These are phyloP conservation scores for Panicum virgatum DNA, from an alignment of 202 grass and related monocot species.

Conservation along the genomic window DNA sequence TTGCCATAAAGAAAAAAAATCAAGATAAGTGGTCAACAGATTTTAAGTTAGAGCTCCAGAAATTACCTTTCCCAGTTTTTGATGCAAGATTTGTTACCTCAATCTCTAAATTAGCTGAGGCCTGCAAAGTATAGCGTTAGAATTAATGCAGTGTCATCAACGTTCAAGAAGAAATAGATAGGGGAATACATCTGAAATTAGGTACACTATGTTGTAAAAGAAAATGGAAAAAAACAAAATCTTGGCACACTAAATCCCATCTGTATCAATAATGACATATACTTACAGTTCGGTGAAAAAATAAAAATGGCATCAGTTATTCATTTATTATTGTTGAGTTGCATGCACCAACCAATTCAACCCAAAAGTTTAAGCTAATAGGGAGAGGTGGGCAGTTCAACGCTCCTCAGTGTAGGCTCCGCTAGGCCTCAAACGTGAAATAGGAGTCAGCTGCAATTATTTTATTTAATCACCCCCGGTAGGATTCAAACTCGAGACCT, in stretches of 20 bases:
- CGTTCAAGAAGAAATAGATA: background rate
- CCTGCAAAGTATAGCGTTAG: conserved; percentile 56
- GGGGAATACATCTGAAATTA: background rate
- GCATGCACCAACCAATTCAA: too few relatives aligned
- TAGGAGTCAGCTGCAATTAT: too few relatives aligned
- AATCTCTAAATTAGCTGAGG: conserved; percentile 88
- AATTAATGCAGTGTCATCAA: conserved; percentile 8
- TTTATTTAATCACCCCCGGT: too few relatives aligned
- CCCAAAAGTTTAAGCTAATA: too few relatives aligned
- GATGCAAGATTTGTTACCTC: conserved; percentile 98
- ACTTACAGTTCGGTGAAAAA: background rate
- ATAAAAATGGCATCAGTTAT: background rate
- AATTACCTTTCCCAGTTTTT: conserved; percentile 90
- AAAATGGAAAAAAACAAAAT: background rate
- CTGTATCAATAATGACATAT: background rate
- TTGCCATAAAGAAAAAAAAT: conserved; percentile 3
- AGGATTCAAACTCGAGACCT: too few relatives aligned
- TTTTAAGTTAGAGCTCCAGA: conserved; percentile 9
- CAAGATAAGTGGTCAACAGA: conserved; percentile 27
- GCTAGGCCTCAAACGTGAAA: too few relatives aligned
- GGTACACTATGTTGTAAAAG: background rate
- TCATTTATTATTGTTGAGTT: too few relatives aligned
- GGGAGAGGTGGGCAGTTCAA: too few relatives aligned
- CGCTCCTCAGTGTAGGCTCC: too few relatives aligned
- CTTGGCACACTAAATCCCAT: background rate